phyloP scores from a whole-genome alignment of 2,329 filamentous ascomycete genomes.

The Fusarium sarcochroum region DNA sequence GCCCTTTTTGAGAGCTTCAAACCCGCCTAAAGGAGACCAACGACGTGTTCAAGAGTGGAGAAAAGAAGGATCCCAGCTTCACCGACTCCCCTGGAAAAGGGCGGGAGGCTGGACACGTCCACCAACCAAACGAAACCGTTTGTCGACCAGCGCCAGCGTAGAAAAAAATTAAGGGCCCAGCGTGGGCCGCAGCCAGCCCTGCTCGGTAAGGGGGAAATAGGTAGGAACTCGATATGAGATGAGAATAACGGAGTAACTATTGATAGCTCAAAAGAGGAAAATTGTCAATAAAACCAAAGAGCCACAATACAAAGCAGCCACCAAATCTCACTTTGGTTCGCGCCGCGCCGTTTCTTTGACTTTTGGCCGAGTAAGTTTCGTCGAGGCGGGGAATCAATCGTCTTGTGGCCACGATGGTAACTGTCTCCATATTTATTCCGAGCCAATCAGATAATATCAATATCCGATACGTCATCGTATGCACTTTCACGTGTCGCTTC shows the following conservation, averaged over 20 bases:
- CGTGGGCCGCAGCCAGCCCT: conserved; percentile 35
- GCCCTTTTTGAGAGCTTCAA: conserved; percentile 41
- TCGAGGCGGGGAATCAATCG: conserved; percentile 34
- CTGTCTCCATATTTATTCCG: conserved; percentile 38
- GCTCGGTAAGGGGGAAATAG: conserved; percentile 13
- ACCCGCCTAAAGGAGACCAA: conserved; percentile 40
- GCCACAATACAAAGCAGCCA: conserved; percentile 4
- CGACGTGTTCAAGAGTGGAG: conserved; percentile 41
- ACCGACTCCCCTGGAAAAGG: conserved; percentile 39
- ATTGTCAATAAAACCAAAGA: conserved; percentile 7
- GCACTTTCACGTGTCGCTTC: conserved; percentile 19
- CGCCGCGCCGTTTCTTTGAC: conserved; percentile 12
- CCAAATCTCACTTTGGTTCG: conserved; percentile 16
- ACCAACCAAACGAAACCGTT: conserved; percentile 20
- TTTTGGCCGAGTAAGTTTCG: conserved; percentile 19
- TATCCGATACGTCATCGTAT: conserved; percentile 32
- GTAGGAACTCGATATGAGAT: not conserved
- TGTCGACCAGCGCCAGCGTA: conserved; percentile 20
- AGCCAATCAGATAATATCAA: conserved; percentile 36
- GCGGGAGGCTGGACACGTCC: conserved; percentile 38
- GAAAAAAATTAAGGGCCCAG: conserved; percentile 41
- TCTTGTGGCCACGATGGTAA: conserved; percentile 9
- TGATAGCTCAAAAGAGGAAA: conserved; percentile 6
- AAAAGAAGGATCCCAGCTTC: conserved; percentile 41
- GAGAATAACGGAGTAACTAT: not conserved